Evolutionary conservation across 2,329 filamentous ascomycete genomes (phyloP).

Genomic region (Aspergillus carbonarius): DNA sequence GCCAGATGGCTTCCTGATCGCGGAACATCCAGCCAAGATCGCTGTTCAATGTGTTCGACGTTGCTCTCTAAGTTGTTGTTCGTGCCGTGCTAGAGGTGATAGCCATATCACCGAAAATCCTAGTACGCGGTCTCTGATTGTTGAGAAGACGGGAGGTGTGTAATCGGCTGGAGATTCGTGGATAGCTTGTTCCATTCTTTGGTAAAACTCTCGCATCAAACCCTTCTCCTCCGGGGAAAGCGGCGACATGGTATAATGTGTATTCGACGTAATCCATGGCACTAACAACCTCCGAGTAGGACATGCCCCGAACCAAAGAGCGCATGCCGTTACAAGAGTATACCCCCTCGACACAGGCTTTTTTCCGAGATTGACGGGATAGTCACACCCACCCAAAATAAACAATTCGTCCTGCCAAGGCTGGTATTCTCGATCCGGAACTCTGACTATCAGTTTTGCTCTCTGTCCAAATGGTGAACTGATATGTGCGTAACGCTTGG

Average conservation of each 20-base stretch:
- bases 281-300: neutral
- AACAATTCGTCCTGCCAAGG: neutral
- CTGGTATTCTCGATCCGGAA: neutral
- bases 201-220: neutral
- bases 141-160: neutral
- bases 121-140: neutral
- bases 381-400: constrained; percentile 1
- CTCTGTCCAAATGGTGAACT: neutral
- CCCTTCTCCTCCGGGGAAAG: neutral
- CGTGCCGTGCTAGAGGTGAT: neutral
- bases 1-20: constrained; percentile 6
- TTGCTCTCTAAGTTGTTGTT: neutral
- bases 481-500: neutral
- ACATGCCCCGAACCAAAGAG: neutral
- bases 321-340: neutral
- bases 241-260: neutral
- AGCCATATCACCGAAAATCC: neutral
- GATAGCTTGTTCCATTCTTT: neutral
- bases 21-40: constrained; percentile 3
- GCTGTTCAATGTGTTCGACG: neutral
- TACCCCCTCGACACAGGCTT: neutral
- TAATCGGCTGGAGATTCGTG: neutral
- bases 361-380: constrained; percentile 2
- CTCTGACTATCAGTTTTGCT: neutral
- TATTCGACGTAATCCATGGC: neutral